phyloP scores from a whole-genome alignment of 2,329 filamentous ascomycete species.

The Claviceps cyperi region DNA sequence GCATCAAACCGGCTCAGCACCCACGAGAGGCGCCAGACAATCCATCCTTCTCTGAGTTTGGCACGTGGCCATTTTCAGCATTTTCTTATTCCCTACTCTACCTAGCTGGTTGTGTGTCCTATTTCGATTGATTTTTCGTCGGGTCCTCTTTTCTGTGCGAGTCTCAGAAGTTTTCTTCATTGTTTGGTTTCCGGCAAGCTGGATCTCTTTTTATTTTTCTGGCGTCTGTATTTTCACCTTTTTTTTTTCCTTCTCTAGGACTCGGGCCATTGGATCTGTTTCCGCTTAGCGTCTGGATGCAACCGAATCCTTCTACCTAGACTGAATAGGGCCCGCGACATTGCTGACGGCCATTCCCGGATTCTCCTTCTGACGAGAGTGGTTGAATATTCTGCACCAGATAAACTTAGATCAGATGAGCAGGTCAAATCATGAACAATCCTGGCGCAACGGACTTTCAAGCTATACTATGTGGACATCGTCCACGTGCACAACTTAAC shows the following conservation, averaged over 20 bases:
- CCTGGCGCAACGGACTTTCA: background rate
- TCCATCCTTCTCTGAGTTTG: background rate
- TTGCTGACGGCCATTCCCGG: background rate
- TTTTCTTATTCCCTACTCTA: background rate
- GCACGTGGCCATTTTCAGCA: background rate
- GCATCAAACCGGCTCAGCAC: background rate
- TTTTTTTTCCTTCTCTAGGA: background rate
- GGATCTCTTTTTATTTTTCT: slow-evolving; percentile 13
- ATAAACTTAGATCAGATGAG: background rate
- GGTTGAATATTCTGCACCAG: background rate
- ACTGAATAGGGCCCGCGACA: background rate
- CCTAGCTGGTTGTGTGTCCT: background rate
- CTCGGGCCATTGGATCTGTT: background rate
- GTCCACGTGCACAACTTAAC: background rate
- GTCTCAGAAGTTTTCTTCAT: slow-evolving; percentile 14
- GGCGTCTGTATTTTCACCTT: slow-evolving; percentile 1
- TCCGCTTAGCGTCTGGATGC: background rate
- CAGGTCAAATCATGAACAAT: background rate
- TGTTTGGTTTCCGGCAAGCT: slow-evolving; percentile 10
- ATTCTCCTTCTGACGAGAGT: background rate
- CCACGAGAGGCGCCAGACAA: background rate
- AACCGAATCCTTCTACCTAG: background rate
- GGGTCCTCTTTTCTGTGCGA: slow-evolving; percentile 11
- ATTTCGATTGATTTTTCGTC: slow-evolving; percentile 10
- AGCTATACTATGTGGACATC: background rate